Evolutionary conservation across 305 asterid genomes (phyloP), one percentile per base, ranked within the genome.

Genomic region (Fraxinus sp.): DNA sequence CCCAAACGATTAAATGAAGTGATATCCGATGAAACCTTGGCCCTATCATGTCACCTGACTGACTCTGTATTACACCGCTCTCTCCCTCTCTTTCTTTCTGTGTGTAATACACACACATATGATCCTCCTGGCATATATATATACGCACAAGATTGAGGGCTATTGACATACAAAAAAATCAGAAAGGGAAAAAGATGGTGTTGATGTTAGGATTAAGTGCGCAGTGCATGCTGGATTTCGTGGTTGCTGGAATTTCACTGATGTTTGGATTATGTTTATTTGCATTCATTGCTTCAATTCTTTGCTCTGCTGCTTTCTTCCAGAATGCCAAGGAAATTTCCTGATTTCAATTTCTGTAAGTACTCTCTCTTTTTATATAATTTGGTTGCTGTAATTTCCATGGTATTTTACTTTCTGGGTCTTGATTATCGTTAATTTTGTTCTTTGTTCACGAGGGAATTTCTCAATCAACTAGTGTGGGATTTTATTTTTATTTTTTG

Each of bases 281-380:
- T 80, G 93, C 93, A 37, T 89, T 95, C 84, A 86, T 93, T 79
- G 97, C 97, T 85, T 91, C 97, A 2, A 89, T 95, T 79, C 89
- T 95, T 14, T 95, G 97, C 89, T 90, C 95, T 33, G 95, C 97
- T 68, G 98, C 97, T 86, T 94, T 94, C 83, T 89, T 91, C 79
- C 94, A 91, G 79, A 95, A 95, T 78, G 97, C 91, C 82, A 95
- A 93, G 91, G 91, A 91, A 86, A 80, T 90, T 77, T 88, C 95
- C 79, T 95, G 90, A 91, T 86, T 30, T 52, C 66, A 75, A 64
- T 49, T 75, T 79, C 33, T 68, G 88, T 81, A 70, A 76, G 86
- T 81, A 14, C 73, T 4, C 1, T 28, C 20, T 39, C 14, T 74
- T 20, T 7, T 14, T 22, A 11, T 52, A 9, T 32, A 8, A 16